Conservation (phyloP, 768 basidiomycete genomes). For the Coprinopsis sp. region DNA sequence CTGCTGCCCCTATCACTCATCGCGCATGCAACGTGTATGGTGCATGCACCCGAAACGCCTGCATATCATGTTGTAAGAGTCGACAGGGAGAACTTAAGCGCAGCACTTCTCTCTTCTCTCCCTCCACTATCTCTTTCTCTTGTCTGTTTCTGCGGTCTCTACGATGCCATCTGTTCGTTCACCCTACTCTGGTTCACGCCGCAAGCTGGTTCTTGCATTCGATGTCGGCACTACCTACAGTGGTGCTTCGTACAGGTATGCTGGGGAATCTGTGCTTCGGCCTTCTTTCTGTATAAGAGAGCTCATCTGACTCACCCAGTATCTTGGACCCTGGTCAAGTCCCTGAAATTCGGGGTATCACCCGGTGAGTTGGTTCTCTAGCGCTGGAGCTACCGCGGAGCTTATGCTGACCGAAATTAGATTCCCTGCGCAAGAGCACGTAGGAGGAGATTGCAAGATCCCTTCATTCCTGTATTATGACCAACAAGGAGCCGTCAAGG, state of each 20-base stretch:
- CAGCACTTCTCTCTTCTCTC: not conserved
- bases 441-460: constrained; percentile 42
- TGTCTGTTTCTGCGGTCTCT: not conserved
- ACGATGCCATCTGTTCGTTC: constrained; percentile 9
- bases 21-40: not conserved
- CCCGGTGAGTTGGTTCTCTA: constrained; percentile 12
- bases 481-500: constrained; percentile 28
- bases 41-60: not conserved
- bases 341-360: constrained; percentile 20
- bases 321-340: constrained; percentile 35
- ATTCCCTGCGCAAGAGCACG: constrained; percentile 39
- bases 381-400: no score
- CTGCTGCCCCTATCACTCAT: not conserved
- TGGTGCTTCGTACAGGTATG: constrained; percentile 36
- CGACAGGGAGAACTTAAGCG: not conserved
- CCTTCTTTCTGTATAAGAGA: not conserved
- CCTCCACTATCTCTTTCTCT: not conserved
- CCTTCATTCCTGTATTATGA: constrained; percentile 46
- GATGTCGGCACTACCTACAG: constrained; percentile 42
- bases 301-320: constrained; percentile 11
- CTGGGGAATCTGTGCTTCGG: not conserved
- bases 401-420: constrained; percentile 18
- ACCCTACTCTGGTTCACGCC: constrained; percentile 15
- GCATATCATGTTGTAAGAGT: not conserved
- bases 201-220: constrained; percentile 38